These are phyloP conservation scores for Fusarium verrucosum DNA, from an alignment of 2,329 filamentous ascomycete genomes.

Conservation along the genomic window DNA sequence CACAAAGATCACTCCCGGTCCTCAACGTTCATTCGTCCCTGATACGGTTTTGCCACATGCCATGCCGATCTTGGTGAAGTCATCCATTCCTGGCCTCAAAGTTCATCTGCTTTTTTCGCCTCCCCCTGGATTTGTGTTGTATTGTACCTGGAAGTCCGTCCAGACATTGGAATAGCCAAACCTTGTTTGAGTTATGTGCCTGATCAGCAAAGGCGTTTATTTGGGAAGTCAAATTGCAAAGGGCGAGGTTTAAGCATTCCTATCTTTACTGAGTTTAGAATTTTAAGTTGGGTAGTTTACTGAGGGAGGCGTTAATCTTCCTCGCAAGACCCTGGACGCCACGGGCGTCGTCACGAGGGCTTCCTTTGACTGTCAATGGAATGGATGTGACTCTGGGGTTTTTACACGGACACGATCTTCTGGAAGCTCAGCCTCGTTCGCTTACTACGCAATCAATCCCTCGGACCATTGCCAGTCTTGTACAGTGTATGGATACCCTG, in stretches of 20 bases:
- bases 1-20: background rate
- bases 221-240: slow-evolving; percentile 11
- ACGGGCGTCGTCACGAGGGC: slow-evolving; percentile 13
- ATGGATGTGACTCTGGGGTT: background rate
- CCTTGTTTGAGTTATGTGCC: background rate
- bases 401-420: slow-evolving; percentile 3
- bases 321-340: slow-evolving; percentile 1
- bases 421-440: slow-evolving; percentile 28
- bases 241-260: background rate
- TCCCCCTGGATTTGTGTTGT: slow-evolving; percentile 28
- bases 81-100: slow-evolving; percentile 22
- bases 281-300: background rate
- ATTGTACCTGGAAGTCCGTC: background rate
- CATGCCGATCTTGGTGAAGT: slow-evolving; percentile 37
- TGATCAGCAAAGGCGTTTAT: background rate
- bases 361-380: background rate
- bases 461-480: background rate
- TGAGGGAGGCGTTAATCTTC: slow-evolving; percentile 1
- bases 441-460: slow-evolving; percentile 5
- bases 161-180: background rate
- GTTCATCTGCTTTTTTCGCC: slow-evolving; percentile 28
- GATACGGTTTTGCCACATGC: slow-evolving; percentile 39
- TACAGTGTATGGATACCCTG: background rate
- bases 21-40: slow-evolving; percentile 16
- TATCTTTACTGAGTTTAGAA: background rate